Conservation (phyloP, 805 yeast genomes). For the Kluyveromyces dobzhanskii region DNA sequence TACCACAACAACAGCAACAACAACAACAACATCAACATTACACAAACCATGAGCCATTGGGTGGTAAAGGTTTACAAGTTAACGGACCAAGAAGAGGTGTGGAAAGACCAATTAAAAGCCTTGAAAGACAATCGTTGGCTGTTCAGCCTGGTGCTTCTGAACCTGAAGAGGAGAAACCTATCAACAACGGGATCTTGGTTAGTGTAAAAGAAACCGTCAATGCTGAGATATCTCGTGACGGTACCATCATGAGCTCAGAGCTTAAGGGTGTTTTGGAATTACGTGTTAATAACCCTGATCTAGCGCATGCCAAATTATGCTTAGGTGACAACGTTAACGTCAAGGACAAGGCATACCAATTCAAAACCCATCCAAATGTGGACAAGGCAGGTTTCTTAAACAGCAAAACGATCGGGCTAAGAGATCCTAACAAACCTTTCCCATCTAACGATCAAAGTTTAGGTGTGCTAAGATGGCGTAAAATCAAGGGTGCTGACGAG, state of each 20-base stretch:
- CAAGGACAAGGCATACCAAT: slow-evolving; percentile 45
- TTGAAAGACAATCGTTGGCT: slow-evolving; percentile 11
- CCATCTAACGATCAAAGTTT: slow-evolving; percentile 86
- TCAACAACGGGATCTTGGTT: slow-evolving; percentile 72
- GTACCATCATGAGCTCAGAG: slow-evolving; percentile 60
- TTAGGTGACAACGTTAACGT: slow-evolving; percentile 43
- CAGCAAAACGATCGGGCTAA: slow-evolving; percentile 55
- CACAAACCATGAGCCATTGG: slow-evolving; percentile 11
- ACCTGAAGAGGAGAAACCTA: slow-evolving; percentile 22
- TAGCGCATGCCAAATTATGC: slow-evolving; percentile 57
- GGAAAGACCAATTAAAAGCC: slow-evolving; percentile 3
- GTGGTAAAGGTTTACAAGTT: slow-evolving; percentile 24
- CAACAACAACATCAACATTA: slow-evolving; percentile 17
- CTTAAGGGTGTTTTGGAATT: slow-evolving; percentile 86
- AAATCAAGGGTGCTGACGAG: slow-evolving; percentile 54
- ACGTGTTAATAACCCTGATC: slow-evolving; percentile 69
- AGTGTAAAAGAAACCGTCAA: slow-evolving; percentile 68
- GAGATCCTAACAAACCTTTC: slow-evolving; percentile 71
- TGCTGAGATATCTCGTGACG: slow-evolving; percentile 79
- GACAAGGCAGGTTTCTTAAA: slow-evolving; percentile 64
- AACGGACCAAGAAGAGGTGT: slow-evolving; percentile 11
- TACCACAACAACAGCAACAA: slow-evolving; percentile 11
- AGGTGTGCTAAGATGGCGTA: slow-evolving; percentile 91
- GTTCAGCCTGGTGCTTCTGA: slow-evolving; percentile 11
- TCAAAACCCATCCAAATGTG: slow-evolving; percentile 94